Base-by-base conservation (phyloP, 805 yeast genomes). In the Scheffersomyces stipitis region DNA sequence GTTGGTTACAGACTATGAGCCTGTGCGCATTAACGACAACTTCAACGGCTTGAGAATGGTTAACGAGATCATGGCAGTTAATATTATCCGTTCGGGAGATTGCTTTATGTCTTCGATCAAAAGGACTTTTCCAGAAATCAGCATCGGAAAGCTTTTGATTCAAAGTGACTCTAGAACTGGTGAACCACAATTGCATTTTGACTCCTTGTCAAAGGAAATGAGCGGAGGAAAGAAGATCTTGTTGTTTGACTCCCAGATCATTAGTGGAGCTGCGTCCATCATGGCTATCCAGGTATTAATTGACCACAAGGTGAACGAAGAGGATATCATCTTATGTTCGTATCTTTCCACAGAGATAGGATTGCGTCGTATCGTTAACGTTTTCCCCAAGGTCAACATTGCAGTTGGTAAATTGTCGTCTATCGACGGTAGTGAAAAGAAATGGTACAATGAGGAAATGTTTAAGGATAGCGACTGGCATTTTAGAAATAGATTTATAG, bases 101-200 rank as follows among this genome's bases (percentile, higher is more conserved):
- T 86, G 96, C 54, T 90, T 90, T 52, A 81, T 86, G 77, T 76
- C 75, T 20, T 83, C 96, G 0, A 66, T 91, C 27, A 77, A 85
- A 41, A 80, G 80, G 46, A 78, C 90, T 0, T 69, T 88, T 17
- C 91, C 96, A 1, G 87, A 81, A 34, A 80, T 87, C 9, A 73
- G 78, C 8, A 72, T 88, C 24, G 98, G 99, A 0, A 86, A 90
- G 53, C 58, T 91, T 16, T 66, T 91, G 31, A 89, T 91, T 49
- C 96, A 89, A 60, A 82, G 95, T 5, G 96, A 90, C 58, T 71
- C 93, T 0, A 62, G 69, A 15, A 90, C 98, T 0, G 98, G 98
- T 6, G 98, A 91, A 62, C 98, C 99, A 1, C 90, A 84, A 54
- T 69, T 93, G 41, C 96, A 90, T 58, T 79, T 82, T n/a, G 83